phyloP scores from a whole-genome alignment of 345 rosid species.

The Syzygium oleosum region DNA sequence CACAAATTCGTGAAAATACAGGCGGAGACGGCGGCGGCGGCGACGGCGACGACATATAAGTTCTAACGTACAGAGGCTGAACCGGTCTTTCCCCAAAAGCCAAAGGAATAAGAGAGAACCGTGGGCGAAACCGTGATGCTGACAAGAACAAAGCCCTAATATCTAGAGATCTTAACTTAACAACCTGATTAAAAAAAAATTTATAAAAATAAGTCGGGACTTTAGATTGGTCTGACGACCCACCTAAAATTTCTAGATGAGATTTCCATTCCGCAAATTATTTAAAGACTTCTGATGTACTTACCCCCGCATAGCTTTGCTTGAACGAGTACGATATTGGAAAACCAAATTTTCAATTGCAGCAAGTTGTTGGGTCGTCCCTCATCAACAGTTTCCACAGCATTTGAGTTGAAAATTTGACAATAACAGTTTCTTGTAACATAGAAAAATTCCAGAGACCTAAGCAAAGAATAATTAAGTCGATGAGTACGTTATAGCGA shows the following conservation, averaged over 20 bases:
- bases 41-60: not conserved
- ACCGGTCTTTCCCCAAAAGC: not conserved
- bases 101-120: not conserved
- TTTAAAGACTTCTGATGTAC: not conserved
- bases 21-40: not conserved
- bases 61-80: not conserved
- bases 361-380: not conserved
- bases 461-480: not conserved
- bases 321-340: not conserved
- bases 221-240: not conserved
- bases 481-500: not conserved
- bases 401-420: not conserved
- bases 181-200: not conserved
- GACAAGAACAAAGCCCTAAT: not conserved
- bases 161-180: not conserved
- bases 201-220: not conserved
- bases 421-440: not conserved
- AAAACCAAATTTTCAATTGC: not conserved
- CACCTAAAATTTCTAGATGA: not conserved
- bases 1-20: not conserved
- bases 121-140: not conserved
- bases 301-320: not conserved
- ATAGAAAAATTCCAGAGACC: not conserved
- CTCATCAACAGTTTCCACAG: not conserved
- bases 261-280: not conserved